Conservation (phyloP, 768 basidiomycete species). For the Amanita rimosa region DNA sequence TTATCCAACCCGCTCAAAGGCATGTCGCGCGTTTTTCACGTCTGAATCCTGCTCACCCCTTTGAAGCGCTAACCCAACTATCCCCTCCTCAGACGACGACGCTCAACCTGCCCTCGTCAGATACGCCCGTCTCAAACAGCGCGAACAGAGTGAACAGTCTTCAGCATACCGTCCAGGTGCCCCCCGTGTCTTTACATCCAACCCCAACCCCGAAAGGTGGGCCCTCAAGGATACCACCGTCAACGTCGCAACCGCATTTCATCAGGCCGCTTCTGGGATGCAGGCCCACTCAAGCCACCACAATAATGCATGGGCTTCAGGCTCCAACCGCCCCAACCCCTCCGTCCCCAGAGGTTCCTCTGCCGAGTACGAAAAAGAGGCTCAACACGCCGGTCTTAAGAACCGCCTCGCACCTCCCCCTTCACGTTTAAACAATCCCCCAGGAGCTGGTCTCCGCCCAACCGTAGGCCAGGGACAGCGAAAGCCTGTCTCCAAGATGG, state of each 20-base stretch:
- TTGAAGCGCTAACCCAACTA: conserved; percentile 46
- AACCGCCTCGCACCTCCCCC: conserved; percentile 53
- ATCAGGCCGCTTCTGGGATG: conserved; percentile 51
- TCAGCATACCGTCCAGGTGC: conserved; percentile 19
- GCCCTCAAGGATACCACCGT: conserved; percentile 75
- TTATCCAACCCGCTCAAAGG: not conserved
- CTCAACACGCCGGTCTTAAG: conserved; percentile 39
- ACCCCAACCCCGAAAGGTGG: conserved; percentile 62
- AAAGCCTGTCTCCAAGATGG: conserved; percentile 44
- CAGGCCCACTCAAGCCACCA: conserved; percentile 29
- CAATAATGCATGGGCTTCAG: conserved; percentile 59
- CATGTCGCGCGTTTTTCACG: conserved; percentile 10
- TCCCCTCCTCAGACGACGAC: conserved; percentile 28
- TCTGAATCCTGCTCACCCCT: conserved; percentile 26
- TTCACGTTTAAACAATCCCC: conserved; percentile 22
- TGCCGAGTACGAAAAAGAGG: conserved; percentile 67
- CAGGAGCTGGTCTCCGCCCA: conserved; percentile 13
- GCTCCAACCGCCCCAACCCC: conserved; percentile 33
- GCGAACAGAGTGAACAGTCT: conserved; percentile 27
- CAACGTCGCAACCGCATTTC: conserved; percentile 75
- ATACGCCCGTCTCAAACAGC: conserved; percentile 32
- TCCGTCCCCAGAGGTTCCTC: conserved; percentile 63
- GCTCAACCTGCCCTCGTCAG: conserved; percentile 28
- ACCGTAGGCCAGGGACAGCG: conserved; percentile 15
- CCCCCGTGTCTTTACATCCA: conserved; percentile 31